Evolutionary conservation across 192 early-diverging fungal species (phyloP).

Genomic region (Phycomyces blakesleeanus): DNA sequence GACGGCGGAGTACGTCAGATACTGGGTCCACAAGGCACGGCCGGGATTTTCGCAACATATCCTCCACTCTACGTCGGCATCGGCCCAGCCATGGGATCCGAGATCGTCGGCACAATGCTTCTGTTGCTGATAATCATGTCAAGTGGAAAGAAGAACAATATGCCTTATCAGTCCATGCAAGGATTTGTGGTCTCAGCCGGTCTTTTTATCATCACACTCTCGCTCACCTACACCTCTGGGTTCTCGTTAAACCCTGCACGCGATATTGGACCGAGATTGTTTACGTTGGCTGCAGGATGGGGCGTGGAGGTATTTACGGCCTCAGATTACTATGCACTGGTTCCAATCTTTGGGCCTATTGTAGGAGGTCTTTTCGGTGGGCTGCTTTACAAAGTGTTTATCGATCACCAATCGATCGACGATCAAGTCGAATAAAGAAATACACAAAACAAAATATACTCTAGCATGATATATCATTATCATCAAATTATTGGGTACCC

Average conservation of each 20-base stretch:
- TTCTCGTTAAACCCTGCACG: slow-evolving; percentile 67
- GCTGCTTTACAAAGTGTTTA: slow-evolving; percentile 56
- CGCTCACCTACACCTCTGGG: slow-evolving; percentile 22
- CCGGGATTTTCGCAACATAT: slow-evolving; percentile 63
- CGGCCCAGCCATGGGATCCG: slow-evolving; percentile 53
- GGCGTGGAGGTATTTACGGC: slow-evolving; percentile 61
- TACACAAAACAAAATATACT: too few relatives aligned
- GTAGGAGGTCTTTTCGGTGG: slow-evolving; percentile 59
- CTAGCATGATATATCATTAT: too few relatives aligned
- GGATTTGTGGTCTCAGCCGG: slow-evolving; percentile 10
- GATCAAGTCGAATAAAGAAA: too few relatives aligned
- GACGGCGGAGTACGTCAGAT: slow-evolving; percentile 41
- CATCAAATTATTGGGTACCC: too few relatives aligned
- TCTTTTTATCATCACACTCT: slow-evolving; percentile 6
- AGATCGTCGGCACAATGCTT: slow-evolving; percentile 65
- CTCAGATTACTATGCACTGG: slow-evolving; percentile 65
- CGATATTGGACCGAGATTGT: slow-evolving; percentile 75
- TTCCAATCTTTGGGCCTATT: slow-evolving; percentile 66
- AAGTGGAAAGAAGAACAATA: slow-evolving; percentile 36
- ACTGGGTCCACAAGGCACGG: slow-evolving; percentile 48
- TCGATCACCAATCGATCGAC: slow-evolving; percentile 31
- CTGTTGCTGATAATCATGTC: slow-evolving; percentile 61
- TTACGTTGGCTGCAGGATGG: slow-evolving; percentile 62
- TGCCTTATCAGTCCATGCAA: slow-evolving; percentile 17
- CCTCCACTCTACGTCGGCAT: slow-evolving; percentile 51